These are phyloP conservation scores for Rutstroemia sp. DNA, from an alignment of 2,329 filamentous ascomycete genomes.

Conservation along the genomic window DNA sequence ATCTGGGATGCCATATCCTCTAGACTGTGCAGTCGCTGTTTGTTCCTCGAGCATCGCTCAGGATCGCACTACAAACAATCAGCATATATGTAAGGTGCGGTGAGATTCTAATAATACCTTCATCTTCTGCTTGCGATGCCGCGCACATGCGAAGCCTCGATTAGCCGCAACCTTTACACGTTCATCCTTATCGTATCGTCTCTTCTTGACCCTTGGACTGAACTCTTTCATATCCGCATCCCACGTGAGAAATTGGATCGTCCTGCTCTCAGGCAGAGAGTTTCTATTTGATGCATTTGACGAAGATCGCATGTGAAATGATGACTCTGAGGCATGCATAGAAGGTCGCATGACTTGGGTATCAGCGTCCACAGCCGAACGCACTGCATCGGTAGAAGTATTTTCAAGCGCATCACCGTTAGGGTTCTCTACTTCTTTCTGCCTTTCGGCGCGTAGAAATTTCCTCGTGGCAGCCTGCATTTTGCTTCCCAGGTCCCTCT, in stretches of 20 bases:
- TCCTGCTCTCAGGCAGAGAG: slow-evolving; percentile 4
- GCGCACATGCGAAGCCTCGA: slow-evolving; percentile 16
- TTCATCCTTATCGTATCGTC: slow-evolving; percentile 14
- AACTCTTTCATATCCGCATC: slow-evolving; percentile 12
- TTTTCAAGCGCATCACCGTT: neutral
- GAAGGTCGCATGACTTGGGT: neutral
- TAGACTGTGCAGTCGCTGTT: slow-evolving; percentile 5
- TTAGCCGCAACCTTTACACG: slow-evolving; percentile 15
- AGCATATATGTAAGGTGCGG: neutral
- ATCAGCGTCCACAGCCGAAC: neutral
- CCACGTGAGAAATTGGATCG: slow-evolving; percentile 8
- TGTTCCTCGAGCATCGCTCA: slow-evolving; percentile 8
- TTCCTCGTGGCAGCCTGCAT: slow-evolving; percentile 14
- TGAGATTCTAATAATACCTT: slow-evolving; percentile 7
- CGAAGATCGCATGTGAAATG: neutral
- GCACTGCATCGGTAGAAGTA: neutral
- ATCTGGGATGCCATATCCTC: slow-evolving; percentile 2
- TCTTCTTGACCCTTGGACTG: slow-evolving; percentile 9
- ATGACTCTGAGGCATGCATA: neutral
- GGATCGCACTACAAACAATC: slow-evolving; percentile 8
- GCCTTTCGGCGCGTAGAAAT: slow-evolving; percentile 9
- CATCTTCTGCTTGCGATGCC: slow-evolving; percentile 14
- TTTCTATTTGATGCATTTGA: neutral
- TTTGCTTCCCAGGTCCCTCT: slow-evolving; percentile 12
- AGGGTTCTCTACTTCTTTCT: neutral